Base-by-base conservation (phyloP, 2,329 filamentous ascomycete species). In the Hortaea sp. region DNA sequence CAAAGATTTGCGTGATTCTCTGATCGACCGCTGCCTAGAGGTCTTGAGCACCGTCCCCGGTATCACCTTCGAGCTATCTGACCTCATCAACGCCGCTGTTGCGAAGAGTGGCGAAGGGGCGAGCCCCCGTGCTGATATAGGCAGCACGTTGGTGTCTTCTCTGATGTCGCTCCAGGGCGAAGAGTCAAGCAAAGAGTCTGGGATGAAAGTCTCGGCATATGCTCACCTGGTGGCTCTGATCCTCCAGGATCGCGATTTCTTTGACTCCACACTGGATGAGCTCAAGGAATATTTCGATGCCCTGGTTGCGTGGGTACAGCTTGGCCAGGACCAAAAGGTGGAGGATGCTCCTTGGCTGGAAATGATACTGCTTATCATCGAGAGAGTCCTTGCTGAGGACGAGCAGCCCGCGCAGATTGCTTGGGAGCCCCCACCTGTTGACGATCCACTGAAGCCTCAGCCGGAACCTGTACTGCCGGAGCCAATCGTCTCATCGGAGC, bases 291-390 rank as follows among this genome's bases (percentile, higher is more conserved):
- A 84, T 58, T 84, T 95, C 37, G 72, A 74, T 7, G 81, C 81
- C 34, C 79, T 95, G 51, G 74, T 95, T 29, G 75, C 73, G 2
- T 95, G 95, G 63, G 77, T 98, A 55, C 83, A 84, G 57, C 70
- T 88, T 4, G 72, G 79, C 5, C 70, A 79, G 0, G 78, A 81
- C 28, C 78, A 82, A 46, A 74, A 84, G 3, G 70, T 76, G 0
- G 86, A 94, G 42, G 85, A 92, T 48, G 85, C 88, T 4, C 85
- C 88, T 1, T 98, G 90, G 88, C 84, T 97, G 53, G 85, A 88
- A 9, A 89, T 92, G 59, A 81, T 97, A 30, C 73, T 98, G 31
- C 75, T 97, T 11, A 85, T 98, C 42, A 75, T 97, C 42, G 92
- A 99, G 70, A 85, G 85, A 44, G 73, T 97, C 30, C 72, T 98